phyloP scores from a whole-genome alignment of 768 basidiomycete species.

The Serendipita indica region DNA sequence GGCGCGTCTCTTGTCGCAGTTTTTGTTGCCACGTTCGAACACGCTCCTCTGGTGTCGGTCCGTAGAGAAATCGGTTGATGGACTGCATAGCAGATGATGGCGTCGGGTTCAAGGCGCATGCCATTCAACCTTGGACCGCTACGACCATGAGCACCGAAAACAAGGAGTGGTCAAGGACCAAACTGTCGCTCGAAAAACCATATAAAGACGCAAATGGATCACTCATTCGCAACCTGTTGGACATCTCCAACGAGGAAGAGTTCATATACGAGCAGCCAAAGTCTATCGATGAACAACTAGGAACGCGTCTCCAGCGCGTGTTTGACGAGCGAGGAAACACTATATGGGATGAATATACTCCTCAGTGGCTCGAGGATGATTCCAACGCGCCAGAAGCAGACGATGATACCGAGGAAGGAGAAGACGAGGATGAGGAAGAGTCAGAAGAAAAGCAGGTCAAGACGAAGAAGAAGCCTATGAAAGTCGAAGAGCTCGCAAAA shows the following conservation, averaged over 20 bases:
- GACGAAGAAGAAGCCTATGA: slow-evolving; percentile 34
- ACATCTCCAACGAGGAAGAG: slow-evolving; percentile 56
- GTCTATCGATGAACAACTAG: slow-evolving; percentile 34
- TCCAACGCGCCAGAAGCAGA: slow-evolving; percentile 14
- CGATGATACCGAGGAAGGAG: slow-evolving; percentile 19
- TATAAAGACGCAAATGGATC: slow-evolving; percentile 67
- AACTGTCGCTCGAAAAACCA: slow-evolving; percentile 58
- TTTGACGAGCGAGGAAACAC: slow-evolving; percentile 60
- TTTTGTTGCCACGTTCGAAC: slow-evolving; percentile 84
- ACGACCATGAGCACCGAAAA: background rate
- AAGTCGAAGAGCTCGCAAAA: slow-evolving; percentile 52
- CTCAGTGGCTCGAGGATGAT: slow-evolving; percentile 12
- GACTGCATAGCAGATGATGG: no score
- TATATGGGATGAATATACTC: slow-evolving; percentile 46
- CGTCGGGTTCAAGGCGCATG: slow-evolving; percentile 9
- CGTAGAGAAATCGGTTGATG: slow-evolving; percentile 89
- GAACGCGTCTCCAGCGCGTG: slow-evolving; percentile 50
- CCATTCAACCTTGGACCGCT: background rate
- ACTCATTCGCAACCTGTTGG: slow-evolving; percentile 43
- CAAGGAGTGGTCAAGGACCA: slow-evolving; percentile 16
- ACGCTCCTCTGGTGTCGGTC: slow-evolving; percentile 89
- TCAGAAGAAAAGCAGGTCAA: slow-evolving; percentile 22
- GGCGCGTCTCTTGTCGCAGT: slow-evolving; percentile 65
- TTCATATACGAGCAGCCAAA: slow-evolving; percentile 48
- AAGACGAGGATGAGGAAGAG: slow-evolving; percentile 22